Base-by-base conservation (phyloP, 305 asterid species). In the Rubia occidens region DNA sequence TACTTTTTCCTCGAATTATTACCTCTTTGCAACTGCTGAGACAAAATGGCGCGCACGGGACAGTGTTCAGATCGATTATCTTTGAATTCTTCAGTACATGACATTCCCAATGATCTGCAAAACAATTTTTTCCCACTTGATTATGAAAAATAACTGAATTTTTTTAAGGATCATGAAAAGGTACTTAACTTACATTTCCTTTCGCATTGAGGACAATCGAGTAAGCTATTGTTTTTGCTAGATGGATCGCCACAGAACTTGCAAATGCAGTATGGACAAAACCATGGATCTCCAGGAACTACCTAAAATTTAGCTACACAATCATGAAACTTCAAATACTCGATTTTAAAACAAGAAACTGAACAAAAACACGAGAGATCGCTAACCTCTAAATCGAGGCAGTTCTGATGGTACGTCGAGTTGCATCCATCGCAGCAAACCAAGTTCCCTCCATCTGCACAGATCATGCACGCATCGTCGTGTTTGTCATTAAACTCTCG, bases 391-490 rank as follows among this genome's bases (percentile, higher is more conserved):
- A 87, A 56, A 29, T 47, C 83, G 65, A 83, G 61, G 51, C 95
- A 85, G 14, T 6, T 24, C n/a, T 70, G 80, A 72, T 87, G 90
- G 58, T 85, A 82, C 24, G 95, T 87, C 0, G 95, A 82, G 74
- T 72, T 79, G 62, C 95, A 85, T 8, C 65, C 42, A 26, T 87
- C 86, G 67, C 89, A 85, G 40, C 86, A 84, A 70, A 82, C 79
- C 72, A 87, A 78, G 70, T 80, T 45, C 32, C 94, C 90, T 14
- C 86, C 90, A 75, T 82, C 87, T 15, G 87, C 89, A 40, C 94
- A 87, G 45, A 83, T 72, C 70, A 83, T 73, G 70, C 94, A 87
- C 20, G 81, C 86, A 74, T 83, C 88, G 53, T 87, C 94, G 18
- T 79, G 71, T 4, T 67, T 15, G 61, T 80, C 88, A 9, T 29